Evolutionary conservation across 2,329 filamentous ascomycete species (phyloP).

Genomic region (Pezizomycotina sp.): DNA sequence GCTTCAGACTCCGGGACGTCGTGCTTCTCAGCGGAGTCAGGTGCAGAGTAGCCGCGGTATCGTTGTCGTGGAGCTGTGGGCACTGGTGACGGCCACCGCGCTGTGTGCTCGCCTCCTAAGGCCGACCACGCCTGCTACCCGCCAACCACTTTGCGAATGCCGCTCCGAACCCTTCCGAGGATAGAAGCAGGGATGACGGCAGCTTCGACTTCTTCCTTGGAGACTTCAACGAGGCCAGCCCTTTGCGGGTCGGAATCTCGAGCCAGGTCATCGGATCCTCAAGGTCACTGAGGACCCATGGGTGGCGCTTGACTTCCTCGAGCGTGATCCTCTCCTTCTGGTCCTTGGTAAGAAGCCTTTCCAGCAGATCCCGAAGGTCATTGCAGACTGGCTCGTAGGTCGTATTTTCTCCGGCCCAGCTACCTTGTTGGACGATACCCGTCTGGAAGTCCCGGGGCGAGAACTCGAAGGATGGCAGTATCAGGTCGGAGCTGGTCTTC

Average conservation of each 20-base stretch:
- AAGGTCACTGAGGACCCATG: conserved; percentile 72
- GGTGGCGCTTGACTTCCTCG: conserved; percentile 81
- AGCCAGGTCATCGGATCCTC: conserved; percentile 64
- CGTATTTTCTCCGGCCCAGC: conserved; percentile 34
- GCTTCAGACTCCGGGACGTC: conserved; percentile 19
- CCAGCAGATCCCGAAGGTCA: conserved; percentile 60
- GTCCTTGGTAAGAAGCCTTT: conserved; percentile 70
- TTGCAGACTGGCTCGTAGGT: conserved; percentile 72
- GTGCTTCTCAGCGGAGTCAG: conserved; percentile 14
- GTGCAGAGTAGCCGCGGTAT: conserved; percentile 4
- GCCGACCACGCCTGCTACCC: conserved; percentile 37
- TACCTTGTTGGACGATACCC: conserved; percentile 25
- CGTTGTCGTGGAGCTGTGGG: conserved; percentile 7
- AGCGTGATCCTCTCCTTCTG: conserved; percentile 75
- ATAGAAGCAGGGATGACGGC: conserved; percentile 83
- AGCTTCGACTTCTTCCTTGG: conserved; percentile 72
- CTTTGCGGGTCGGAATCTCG: conserved; percentile 75
- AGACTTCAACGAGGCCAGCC: conserved; percentile 74
- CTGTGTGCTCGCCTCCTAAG: conserved; percentile 23
- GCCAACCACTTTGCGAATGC: conserved; percentile 49
- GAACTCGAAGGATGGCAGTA: conserved; percentile 34
- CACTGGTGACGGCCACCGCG: conserved; percentile 23
- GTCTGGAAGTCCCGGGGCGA: conserved; percentile 14
- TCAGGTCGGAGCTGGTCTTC: conserved; percentile 58
- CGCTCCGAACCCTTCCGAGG: conserved; percentile 67